These are phyloP conservation scores for Aspergillus fumigatiaffinis DNA, from an alignment of 2,329 filamentous ascomycete species.

Conservation along the genomic window DNA sequence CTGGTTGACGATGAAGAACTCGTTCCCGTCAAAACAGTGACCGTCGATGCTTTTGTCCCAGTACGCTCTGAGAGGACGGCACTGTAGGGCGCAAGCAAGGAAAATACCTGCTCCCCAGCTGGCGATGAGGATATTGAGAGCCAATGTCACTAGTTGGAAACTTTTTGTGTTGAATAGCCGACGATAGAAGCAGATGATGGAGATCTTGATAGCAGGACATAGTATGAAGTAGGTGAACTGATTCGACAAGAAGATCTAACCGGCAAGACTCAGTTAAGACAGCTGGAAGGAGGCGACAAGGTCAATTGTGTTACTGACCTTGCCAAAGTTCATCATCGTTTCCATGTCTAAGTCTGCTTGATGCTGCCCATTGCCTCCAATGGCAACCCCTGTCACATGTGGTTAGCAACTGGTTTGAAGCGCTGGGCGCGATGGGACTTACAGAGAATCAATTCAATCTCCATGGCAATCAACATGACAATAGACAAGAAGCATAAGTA, in stretches of 20 bases:
- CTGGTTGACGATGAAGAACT: slow-evolving; percentile 33
- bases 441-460: slow-evolving; percentile 29
- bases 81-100: slow-evolving; percentile 31
- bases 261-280: neutral
- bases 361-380: slow-evolving; percentile 29
- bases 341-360: slow-evolving; percentile 13
- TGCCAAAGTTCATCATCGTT: slow-evolving; percentile 27
- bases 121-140: slow-evolving; percentile 16
- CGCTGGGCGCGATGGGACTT: slow-evolving; percentile 3
- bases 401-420: slow-evolving; percentile 6
- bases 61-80: slow-evolving; percentile 26
- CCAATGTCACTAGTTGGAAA: slow-evolving; percentile 19
- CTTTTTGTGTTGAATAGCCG: slow-evolving; percentile 27
- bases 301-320: slow-evolving; percentile 16
- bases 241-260: slow-evolving; percentile 34
- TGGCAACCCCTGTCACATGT: slow-evolving; percentile 25
- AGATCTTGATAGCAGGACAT: slow-evolving; percentile 31
- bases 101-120: slow-evolving; percentile 29
- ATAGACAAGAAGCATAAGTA: slow-evolving; percentile 27
- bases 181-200: slow-evolving; percentile 34
- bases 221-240: slow-evolving; percentile 33
- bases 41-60: slow-evolving; percentile 27
- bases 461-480: slow-evolving; percentile 26
- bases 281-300: neutral
- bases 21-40: slow-evolving; percentile 23